A percentile compares a stretch with the other conserved stretches of the same genome.
These are phyloP conservation scores for Scheffersomyces segobiensis DNA, from an alignment of 1,139 yeast species.

Conservation along the genomic window DNA sequence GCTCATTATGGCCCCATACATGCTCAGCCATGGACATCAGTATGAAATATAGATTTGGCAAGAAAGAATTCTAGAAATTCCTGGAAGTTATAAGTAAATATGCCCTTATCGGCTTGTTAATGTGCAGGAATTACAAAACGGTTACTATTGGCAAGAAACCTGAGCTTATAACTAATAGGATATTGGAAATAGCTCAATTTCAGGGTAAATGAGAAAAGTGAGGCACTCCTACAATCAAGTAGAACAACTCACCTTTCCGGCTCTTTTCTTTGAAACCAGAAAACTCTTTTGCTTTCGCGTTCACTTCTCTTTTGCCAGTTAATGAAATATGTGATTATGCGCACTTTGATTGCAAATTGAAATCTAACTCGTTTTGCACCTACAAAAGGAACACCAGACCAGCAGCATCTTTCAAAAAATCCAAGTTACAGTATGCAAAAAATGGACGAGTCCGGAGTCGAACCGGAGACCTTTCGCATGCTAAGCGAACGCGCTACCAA, in stretches of 20 bases:
- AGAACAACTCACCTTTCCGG: background rate
- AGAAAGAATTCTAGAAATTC: background rate
- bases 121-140: background rate
- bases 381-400: background rate
- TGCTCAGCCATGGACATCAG: background rate
- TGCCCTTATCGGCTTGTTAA: background rate
- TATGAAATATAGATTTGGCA: background rate
- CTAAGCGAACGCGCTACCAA: slow-evolving; percentile 92
- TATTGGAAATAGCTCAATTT: background rate
- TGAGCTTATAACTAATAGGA: background rate
- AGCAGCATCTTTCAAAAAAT: background rate
- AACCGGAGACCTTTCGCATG: slow-evolving; percentile 90
- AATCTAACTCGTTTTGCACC: background rate
- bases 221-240: background rate
- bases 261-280: too few relatives aligned
- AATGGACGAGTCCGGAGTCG: slow-evolving; percentile 88
- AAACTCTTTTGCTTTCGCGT: background rate
- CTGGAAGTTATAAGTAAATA: background rate
- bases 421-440: slow-evolving; percentile 6
- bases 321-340: background rate
- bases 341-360: background rate
- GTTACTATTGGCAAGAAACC: too few relatives aligned
- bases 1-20: background rate
- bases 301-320: background rate
- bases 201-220: background rate